A percentile compares a stretch with the other conserved stretches of the same genome.
Evolutionary conservation across 2,329 filamentous ascomycete genomes (phyloP).

Genomic region (Teratosphaeria zuluensis): DNA sequence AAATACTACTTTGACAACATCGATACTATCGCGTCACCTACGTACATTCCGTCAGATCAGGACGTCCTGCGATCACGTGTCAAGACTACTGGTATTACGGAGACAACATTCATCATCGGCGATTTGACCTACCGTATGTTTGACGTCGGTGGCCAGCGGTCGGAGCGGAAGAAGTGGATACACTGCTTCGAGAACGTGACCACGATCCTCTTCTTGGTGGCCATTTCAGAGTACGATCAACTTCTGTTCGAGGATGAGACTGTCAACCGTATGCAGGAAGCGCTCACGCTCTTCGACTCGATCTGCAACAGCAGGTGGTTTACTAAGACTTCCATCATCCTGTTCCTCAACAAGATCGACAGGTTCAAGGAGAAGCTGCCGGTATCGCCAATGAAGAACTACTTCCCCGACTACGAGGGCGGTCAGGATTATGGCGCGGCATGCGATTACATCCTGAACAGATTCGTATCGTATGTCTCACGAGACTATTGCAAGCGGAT

Average conservation of each 20-base stretch:
- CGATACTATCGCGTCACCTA: conserved; percentile 76
- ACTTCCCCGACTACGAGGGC: conserved; percentile 74
- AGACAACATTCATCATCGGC: conserved; percentile 91
- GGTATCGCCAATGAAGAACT: conserved; percentile 65
- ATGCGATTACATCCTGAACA: conserved; percentile 97
- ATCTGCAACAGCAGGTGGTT: conserved; percentile 67
- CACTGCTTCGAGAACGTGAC: conserved; percentile 98
- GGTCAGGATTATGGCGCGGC: conserved; percentile 91
- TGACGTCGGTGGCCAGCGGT: conserved; percentile 90
- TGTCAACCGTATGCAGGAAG: conserved; percentile 66
- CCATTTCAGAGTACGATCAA: conserved; percentile 96
- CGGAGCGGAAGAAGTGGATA: conserved; percentile 98
- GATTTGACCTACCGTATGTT: conserved; percentile 96
- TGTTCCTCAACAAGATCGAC: conserved; percentile 69
- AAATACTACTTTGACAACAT: conserved; percentile 98
- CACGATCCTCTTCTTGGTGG: conserved; percentile 90
- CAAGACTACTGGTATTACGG: conserved; percentile 95
- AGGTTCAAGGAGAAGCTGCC: conserved; percentile 66
- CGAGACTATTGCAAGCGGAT: not conserved
- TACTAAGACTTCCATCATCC: conserved; percentile 61
- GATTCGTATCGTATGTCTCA: conserved; percentile 59
- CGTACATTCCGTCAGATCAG: conserved; percentile 92
- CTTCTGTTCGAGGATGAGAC: conserved; percentile 90
- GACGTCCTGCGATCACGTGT: conserved; percentile 92
- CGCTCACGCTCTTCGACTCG: conserved; percentile 60